phyloP scores from a whole-genome alignment of 2,329 filamentous ascomycete genomes.

The Diaporthe ampelina region DNA sequence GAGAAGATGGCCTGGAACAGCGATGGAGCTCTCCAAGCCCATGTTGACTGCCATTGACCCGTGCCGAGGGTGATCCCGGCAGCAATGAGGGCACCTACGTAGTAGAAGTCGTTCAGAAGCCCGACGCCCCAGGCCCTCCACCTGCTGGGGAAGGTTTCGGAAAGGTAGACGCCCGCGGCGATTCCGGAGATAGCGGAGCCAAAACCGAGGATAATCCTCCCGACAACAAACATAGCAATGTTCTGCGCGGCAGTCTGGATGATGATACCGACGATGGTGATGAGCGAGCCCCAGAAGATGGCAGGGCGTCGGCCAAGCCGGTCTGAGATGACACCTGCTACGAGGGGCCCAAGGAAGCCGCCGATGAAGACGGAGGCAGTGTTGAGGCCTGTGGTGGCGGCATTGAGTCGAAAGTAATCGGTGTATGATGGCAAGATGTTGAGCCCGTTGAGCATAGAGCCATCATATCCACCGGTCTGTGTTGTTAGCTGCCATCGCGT shows the following conservation, averaged over 20 bases:
- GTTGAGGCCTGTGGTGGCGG: constrained; percentile 66
- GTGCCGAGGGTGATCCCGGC: constrained; percentile 62
- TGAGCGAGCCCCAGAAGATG: constrained; percentile 56
- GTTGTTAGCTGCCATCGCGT: neutral
- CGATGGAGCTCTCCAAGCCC: constrained; percentile 59
- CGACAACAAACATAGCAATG: constrained; percentile 64
- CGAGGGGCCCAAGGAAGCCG: constrained; percentile 58
- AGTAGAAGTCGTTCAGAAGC: constrained; percentile 51
- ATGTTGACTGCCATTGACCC: constrained; percentile 55
- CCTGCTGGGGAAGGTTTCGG: constrained; percentile 61
- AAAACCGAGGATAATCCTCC: constrained; percentile 62
- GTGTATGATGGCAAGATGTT: constrained; percentile 70
- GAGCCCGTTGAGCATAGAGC: constrained; percentile 68
- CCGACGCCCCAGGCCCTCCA: constrained; percentile 61
- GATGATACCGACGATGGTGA: constrained; percentile 60
- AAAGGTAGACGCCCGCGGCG: constrained; percentile 61
- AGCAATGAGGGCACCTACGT: constrained; percentile 59
- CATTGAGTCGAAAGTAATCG: constrained; percentile 68
- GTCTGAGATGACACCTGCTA: constrained; percentile 59
- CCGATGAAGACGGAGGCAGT: constrained; percentile 70
- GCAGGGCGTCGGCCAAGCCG: constrained; percentile 58
- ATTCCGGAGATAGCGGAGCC: constrained; percentile 58
- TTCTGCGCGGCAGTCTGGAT: constrained; percentile 64
- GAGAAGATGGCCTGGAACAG: constrained; percentile 52
- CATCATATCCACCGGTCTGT: constrained; percentile 60